Conservation (phyloP, 2,329 filamentous ascomycete species). For the Neopestalotiopsis sp. region DNA sequence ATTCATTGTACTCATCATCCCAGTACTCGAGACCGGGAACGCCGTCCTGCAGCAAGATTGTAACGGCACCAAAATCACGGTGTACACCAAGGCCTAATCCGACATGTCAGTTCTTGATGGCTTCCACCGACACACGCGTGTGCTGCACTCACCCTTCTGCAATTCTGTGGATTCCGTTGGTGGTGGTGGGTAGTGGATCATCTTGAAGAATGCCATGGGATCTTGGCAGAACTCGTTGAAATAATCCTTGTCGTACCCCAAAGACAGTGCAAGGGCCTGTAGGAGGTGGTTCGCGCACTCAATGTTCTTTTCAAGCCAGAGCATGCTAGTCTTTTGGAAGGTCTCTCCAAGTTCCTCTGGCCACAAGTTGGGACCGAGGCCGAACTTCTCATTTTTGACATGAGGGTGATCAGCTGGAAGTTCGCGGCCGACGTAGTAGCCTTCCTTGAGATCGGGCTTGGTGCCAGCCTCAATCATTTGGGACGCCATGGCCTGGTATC, state of each 20-base stretch:
- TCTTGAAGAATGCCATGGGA: slow-evolving; percentile 14
- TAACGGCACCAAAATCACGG: slow-evolving; percentile 31
- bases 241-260: slow-evolving; percentile 4
- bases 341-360: slow-evolving; percentile 8
- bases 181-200: slow-evolving; percentile 14
- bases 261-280: background rate
- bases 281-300: background rate
- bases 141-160: background rate
- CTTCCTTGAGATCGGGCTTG: slow-evolving; percentile 12
- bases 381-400: slow-evolving; percentile 6
- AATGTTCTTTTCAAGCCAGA: slow-evolving; percentile 2
- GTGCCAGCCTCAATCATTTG: slow-evolving; percentile 13
- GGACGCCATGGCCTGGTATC: slow-evolving; percentile 8
- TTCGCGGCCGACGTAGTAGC: slow-evolving; percentile 9
- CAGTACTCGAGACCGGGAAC: slow-evolving; percentile 30
- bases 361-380: slow-evolving; percentile 12
- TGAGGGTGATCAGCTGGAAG: slow-evolving; percentile 4
- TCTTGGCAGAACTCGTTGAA: slow-evolving; percentile 13
- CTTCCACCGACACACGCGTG: too few relatives aligned
- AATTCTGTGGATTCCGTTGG: background rate
- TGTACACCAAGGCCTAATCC: slow-evolving; percentile 24
- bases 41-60: slow-evolving; percentile 29
- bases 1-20: slow-evolving; percentile 21
- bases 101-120: background rate
- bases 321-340: slow-evolving; percentile 12